Evolutionary conservation across 257 asterid species (phyloP), one percentile per base, ranked within the genome.

Genomic region (Ajuga chamaepitys): DNA sequence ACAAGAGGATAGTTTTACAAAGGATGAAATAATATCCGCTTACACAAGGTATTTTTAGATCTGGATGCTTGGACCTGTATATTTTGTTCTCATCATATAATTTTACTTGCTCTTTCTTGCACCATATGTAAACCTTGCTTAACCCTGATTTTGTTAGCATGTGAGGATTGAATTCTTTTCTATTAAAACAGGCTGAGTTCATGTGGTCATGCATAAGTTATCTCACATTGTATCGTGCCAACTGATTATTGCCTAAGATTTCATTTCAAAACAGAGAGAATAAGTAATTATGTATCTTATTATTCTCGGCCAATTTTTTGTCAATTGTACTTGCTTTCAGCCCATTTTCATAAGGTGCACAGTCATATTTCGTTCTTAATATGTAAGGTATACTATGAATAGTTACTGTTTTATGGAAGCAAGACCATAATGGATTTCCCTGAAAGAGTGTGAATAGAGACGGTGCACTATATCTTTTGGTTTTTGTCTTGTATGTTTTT

Each of bases 11-110:
- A 88, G 98, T 76, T 88, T 85, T 70, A 85, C 95, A 2, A 91
- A 91, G 78, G 98, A 91, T 55, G 98, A 91, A 85, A 81, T 88
- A 73, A 78, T 91, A 82, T 86, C 98, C 3, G 88, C 92, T 12
- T 82, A 86, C 72, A 83, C 96, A 75, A 88, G 98, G 95, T 91
- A 84, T 60, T 71, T 67, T 62, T 35, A 57, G 61, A 11, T 41
- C 44, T 48, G 40, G 57, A 40, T 65, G 60, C 21, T 14, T 53
- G 26, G 17, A 51, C 52, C 54, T 46, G 16, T 62, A 37, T 64
- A 11, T 58, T 28, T 46, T 9, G 4, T 24, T 40, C 1, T 38
- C 11, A 12, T 42, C 38, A 25, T 64, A 42, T 67, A 6, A 12
- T 40, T 58, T 46, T 35, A 21, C 61, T 26, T 16, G 47, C 35